Percentiles rank a stretch among this genome's conserved stretches.
These are phyloP conservation scores for Monosporozyma siamensis DNA, from an alignment of 805 yeast species.

Conservation along the genomic window DNA sequence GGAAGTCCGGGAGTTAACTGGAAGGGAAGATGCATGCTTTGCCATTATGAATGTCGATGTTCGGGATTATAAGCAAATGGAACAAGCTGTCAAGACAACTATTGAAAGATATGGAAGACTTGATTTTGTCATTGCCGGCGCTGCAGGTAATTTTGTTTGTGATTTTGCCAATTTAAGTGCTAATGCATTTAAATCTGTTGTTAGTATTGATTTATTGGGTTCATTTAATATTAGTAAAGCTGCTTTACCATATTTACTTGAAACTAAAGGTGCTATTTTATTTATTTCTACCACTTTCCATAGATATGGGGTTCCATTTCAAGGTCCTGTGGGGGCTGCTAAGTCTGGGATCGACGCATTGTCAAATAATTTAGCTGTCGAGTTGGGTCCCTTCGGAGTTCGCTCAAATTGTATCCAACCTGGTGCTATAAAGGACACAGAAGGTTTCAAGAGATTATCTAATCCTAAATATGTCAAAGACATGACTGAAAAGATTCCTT, in stretches of 20 bases:
- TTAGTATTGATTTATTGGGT: slow-evolving; percentile 81
- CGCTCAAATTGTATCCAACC: slow-evolving; percentile 84
- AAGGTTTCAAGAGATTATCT: slow-evolving; percentile 65
- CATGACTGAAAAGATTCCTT: slow-evolving; percentile 38
- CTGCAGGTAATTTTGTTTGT: slow-evolving; percentile 87
- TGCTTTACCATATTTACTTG: slow-evolving; percentile 50
- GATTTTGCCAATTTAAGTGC: slow-evolving; percentile 71
- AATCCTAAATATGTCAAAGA: slow-evolving; percentile 33
- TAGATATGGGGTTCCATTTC: slow-evolving; percentile 81
- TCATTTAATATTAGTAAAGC: slow-evolving; percentile 88
- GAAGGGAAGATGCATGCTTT: slow-evolving; percentile 44
- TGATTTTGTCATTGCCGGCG: slow-evolving; percentile 87
- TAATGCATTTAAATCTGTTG: slow-evolving; percentile 82
- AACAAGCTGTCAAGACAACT: slow-evolving; percentile 54
- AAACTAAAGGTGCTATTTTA: slow-evolving; percentile 59
- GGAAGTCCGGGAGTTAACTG: slow-evolving; percentile 45
- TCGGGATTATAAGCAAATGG: slow-evolving; percentile 52
- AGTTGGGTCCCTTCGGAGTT: slow-evolving; percentile 82
- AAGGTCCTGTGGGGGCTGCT: slow-evolving; percentile 87
- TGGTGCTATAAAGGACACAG: slow-evolving; percentile 81
- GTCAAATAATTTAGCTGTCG: slow-evolving; percentile 76
- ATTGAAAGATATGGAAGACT: slow-evolving; percentile 64
- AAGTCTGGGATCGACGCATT: slow-evolving; percentile 93
- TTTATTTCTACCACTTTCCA: slow-evolving; percentile 88
- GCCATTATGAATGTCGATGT: slow-evolving; percentile 74